A percentile compares a stretch with the other conserved stretches of the same genome.
Conservation (phyloP, 2,329 filamentous ascomycete genomes). For the Penicillium sp. region DNA sequence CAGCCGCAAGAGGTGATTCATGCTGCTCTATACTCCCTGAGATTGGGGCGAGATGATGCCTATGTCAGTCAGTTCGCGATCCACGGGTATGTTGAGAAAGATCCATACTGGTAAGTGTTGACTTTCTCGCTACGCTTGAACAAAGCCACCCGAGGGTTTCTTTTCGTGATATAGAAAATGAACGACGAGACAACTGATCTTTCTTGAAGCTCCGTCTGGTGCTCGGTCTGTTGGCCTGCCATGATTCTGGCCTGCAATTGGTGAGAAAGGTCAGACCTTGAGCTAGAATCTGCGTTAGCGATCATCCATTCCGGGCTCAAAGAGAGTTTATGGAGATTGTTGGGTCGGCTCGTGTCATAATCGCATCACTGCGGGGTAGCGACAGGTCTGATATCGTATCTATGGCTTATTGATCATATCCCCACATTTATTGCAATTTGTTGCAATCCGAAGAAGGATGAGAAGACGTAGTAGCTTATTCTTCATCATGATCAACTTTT, state of each 20-base stretch:
- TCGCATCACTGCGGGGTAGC: conserved; percentile 3
- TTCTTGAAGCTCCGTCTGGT: conserved; percentile 20
- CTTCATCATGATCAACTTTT: too few relatives aligned
- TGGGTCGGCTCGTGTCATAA: neutral
- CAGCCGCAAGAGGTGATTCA: conserved; percentile 59
- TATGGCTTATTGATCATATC: neutral
- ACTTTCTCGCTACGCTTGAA: conserved; percentile 64
- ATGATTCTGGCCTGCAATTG: neutral
- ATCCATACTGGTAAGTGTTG: conserved; percentile 57
- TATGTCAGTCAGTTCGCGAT: conserved; percentile 30
- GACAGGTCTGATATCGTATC: neutral
- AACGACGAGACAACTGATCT: conserved; percentile 48
- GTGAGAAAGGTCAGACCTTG: neutral
- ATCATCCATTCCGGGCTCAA: neutral
- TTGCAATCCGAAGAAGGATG: neutral
- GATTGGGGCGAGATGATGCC: conserved; percentile 61
- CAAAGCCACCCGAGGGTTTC: conserved; percentile 55
- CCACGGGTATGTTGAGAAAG: neutral
- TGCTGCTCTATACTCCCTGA: conserved; percentile 60
- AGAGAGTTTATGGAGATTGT: neutral
- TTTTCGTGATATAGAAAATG: conserved; percentile 37
- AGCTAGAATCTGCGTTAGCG: neutral
- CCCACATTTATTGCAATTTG: neutral
- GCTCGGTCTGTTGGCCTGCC: conserved; percentile 7
- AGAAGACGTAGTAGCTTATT: neutral